Evolutionary conservation across 1,284 basidiomycete species (phyloP), one percentile per base, ranked within the genome.

Genomic region (Tausonia pullulans): DNA sequence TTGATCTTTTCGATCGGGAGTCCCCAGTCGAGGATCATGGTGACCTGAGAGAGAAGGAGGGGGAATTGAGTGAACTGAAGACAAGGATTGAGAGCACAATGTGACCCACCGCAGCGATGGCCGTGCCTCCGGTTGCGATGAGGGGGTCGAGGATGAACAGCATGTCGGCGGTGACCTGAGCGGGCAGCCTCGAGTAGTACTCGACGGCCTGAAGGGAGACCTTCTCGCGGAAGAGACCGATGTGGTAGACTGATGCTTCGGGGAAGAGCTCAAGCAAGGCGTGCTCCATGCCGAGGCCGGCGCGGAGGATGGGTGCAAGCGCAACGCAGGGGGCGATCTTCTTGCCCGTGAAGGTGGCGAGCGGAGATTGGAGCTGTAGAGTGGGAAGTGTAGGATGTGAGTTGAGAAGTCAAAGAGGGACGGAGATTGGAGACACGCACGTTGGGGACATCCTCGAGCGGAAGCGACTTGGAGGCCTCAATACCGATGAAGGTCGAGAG

Each of bases 271-370:
- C 81, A 67, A 91, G 78, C 74, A 93, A 72, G 53, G 87, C 83
- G 69, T 93, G 88, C 1, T 87, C 83, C 90, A 95, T 93, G 14
- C 90, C 90, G 65, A 92, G 77, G 40, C 91, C 91, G 16, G 91
- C 91, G 55, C 91, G 85, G 64, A 95, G 78, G 52, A 95, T 88
- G 44, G 91, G 92, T 3, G 88, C 85, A 62, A 95, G 76, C 4
- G 88, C 91, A 62, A 95, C 82, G 61, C 82, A 81, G 39, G 86
- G 69, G 7, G 70, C 70, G 43, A 75, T 59, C 13, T 62, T 56
- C 43, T 69, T 65, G 55, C 74, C 74, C 3, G 71, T 72, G 64
- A 68, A 74, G 10, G 68, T 50, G 1, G 71, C 70, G 13, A 75
- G 63, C 39, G 74, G 74, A 2, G 72, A 67, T 39, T 65, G 51